These are phyloP conservation scores for Cicer judaicum DNA, from an alignment of 306 rosid species.

Conservation along the genomic window DNA sequence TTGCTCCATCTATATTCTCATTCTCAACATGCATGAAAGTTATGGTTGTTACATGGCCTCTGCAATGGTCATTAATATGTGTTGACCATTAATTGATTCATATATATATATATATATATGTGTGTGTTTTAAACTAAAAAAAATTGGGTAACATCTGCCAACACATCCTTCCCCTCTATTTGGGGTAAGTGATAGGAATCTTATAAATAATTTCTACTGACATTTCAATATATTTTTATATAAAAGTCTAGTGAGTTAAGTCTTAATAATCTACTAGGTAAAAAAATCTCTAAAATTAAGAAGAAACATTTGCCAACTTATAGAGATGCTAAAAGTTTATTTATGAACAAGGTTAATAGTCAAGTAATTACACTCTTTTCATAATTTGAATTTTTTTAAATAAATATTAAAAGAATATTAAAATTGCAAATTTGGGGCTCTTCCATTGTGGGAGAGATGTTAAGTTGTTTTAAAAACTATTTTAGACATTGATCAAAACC, in stretches of 20 bases:
- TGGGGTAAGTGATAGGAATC: slow-evolving; percentile 4
- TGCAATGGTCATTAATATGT: slow-evolving; percentile 1
- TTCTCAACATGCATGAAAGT: slow-evolving; percentile 9
- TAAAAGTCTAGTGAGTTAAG: background rate
- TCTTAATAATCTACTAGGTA: background rate
- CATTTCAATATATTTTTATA: background rate
- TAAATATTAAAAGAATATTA: background rate
- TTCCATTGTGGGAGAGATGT: background rate
- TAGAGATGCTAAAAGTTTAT: background rate
- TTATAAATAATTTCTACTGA: background rate
- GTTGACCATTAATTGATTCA: background rate
- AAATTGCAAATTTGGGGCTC: background rate
- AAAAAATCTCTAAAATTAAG: too few relatives aligned
- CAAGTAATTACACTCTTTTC: too few relatives aligned
- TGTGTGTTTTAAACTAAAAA: background rate
- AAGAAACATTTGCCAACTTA: too few relatives aligned
- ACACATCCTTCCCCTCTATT: background rate
- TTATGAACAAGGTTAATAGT: too few relatives aligned
- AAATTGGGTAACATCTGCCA: background rate
- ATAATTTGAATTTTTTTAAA: too few relatives aligned
- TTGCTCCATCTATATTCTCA: background rate
- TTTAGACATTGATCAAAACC: too few relatives aligned
- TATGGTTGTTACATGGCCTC: background rate
- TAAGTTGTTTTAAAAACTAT: background rate
- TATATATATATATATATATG: background rate